These are phyloP conservation scores for Cryptococcus sp. DNA, from an alignment of 1,284 basidiomycete genomes.

Conservation along the genomic window DNA sequence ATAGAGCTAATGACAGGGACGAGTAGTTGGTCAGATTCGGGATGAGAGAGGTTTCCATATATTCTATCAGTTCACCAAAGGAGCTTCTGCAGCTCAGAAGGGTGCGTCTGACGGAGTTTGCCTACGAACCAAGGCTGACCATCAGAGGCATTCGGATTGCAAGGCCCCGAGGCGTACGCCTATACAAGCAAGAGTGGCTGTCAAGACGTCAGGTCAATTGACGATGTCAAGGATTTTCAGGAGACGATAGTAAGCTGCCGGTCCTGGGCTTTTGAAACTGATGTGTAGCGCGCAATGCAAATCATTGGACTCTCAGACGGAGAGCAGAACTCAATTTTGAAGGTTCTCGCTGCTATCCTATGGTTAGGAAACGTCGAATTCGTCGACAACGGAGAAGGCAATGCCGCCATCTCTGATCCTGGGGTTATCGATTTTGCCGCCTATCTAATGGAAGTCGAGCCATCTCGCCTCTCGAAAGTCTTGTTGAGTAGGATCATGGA, in stretches of 20 bases:
- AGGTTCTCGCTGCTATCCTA: constrained; percentile 81
- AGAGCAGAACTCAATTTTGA: constrained; percentile 90
- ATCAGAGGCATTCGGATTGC: constrained; percentile 88
- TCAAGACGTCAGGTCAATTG: constrained; percentile 84
- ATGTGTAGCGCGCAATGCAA: constrained; percentile 78
- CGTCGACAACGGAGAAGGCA: constrained; percentile 81
- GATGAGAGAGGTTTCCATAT: constrained; percentile 98
- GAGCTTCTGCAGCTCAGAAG: constrained; percentile 79
- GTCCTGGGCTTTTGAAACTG: neutral
- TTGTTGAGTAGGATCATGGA: constrained; percentile 85
- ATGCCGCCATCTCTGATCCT: constrained; percentile 73
- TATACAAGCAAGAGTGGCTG: constrained; percentile 92
- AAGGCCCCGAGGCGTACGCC: constrained; percentile 91
- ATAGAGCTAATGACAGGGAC: constrained; percentile 53
- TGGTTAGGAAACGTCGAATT: constrained; percentile 98
- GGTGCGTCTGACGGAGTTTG: constrained; percentile 52
- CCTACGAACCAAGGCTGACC: constrained; percentile 9
- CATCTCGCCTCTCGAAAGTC: constrained; percentile 74
- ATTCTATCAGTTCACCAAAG: constrained; percentile 99
- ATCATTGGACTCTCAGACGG: constrained; percentile 77
- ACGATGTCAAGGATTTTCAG: constrained; percentile 79
- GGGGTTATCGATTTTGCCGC: constrained; percentile 93
- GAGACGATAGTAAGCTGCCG: constrained; percentile 70
- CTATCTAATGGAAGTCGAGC: constrained; percentile 88
- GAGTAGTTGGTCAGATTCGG: constrained; percentile 94